Conservation (phyloP, 2,329 filamentous ascomycete species). For the Coniochaeta hoffmannii region DNA sequence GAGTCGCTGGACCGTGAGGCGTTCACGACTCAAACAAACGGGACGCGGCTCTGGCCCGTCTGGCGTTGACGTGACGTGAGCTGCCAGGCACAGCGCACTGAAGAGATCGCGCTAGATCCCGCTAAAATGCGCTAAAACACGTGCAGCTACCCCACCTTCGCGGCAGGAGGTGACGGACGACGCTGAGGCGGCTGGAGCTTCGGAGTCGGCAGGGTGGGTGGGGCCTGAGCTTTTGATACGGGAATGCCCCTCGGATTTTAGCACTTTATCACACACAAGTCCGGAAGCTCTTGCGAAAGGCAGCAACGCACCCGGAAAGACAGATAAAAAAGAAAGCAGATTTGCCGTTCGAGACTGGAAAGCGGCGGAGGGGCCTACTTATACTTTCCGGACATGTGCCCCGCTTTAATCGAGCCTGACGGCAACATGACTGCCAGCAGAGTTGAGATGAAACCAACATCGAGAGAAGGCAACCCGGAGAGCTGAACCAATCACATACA, state of each 20-base stretch:
- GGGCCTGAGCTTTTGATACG: not conserved
- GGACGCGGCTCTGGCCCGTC: not conserved
- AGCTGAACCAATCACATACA: constrained; percentile 4
- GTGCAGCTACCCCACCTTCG: not conserved
- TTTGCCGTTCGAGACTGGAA: not conserved
- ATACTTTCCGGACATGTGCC: not conserved
- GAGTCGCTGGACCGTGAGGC: not conserved
- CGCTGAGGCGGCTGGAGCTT: no score
- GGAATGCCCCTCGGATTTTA: not conserved
- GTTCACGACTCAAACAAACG: not conserved
- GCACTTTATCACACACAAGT: not conserved
- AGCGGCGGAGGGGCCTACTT: not conserved
- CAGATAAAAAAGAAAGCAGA: not conserved
- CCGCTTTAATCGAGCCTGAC: not conserved
- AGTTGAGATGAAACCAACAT: not conserved
- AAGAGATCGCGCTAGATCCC: not conserved
- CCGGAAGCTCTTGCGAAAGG: not conserved
- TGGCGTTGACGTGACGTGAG: constrained; percentile 1
- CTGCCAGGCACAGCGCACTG: not conserved
- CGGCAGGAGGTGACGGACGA: not conserved
- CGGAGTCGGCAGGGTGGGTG: not conserved
- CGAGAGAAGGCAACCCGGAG: not conserved
- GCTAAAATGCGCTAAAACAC: not conserved
- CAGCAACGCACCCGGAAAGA: constrained; percentile 1
- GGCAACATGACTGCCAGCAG: not conserved